Conservation (phyloP, 352 stramenopile species). For the Phytopythium delawarense region DNA sequence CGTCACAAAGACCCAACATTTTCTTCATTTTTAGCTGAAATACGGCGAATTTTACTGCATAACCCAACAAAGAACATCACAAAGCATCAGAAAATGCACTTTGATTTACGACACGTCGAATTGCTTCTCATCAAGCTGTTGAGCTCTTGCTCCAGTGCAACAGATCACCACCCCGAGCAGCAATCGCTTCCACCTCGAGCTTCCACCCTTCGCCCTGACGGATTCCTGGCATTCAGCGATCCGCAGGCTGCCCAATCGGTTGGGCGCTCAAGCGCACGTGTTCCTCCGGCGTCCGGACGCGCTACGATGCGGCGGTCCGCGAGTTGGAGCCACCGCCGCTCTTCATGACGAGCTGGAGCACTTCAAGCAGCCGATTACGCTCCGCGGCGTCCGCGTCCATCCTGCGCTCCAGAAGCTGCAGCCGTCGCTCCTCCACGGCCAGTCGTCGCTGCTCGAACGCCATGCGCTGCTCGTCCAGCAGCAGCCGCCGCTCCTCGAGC, state of each 20-base stretch:
- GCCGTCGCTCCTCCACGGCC: conserved; percentile 5
- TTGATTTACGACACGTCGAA: neutral
- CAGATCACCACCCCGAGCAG: neutral
- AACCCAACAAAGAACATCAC: neutral
- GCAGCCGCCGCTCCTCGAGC: conserved; percentile 6
- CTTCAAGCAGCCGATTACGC: conserved; percentile 5
- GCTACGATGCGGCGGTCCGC: neutral
- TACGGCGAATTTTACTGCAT: neutral
- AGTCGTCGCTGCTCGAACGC: conserved; percentile 6
- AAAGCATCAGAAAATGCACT: neutral
- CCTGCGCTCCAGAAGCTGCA: conserved; percentile 5
- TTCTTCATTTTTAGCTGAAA: neutral
- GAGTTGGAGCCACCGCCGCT: neutral
- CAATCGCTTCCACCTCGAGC: no score
- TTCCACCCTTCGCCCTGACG: neutral
- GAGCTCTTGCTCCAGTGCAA: neutral
- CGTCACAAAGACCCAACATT: neutral
- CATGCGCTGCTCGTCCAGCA: conserved; percentile 7
- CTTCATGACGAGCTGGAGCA: neutral
- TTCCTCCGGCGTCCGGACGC: neutral
- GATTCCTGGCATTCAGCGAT: neutral
- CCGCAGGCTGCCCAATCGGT: neutral
- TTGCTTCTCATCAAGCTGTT: conserved; percentile 3
- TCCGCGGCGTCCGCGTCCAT: conserved; percentile 4
- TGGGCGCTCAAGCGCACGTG: neutral